Conservation (phyloP, 305 asterid genomes). For the Fraxinus paxiana region DNA sequence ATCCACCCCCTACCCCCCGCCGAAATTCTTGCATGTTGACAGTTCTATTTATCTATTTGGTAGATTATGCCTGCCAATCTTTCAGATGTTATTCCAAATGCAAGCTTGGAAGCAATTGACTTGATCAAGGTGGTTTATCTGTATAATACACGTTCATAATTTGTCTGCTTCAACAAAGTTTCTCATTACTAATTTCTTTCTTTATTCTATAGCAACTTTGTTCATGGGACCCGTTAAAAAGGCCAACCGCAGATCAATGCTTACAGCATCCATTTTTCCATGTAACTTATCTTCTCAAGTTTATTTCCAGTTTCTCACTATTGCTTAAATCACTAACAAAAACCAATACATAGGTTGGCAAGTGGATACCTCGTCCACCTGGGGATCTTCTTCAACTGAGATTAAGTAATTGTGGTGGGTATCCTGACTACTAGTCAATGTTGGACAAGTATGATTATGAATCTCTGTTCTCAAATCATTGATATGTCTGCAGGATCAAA, state of each 20-base stretch:
- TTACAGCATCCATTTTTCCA: slow-evolving; percentile 87
- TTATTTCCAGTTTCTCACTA: slow-evolving; percentile 17
- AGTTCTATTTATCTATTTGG: slow-evolving; percentile 23
- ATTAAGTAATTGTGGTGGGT: slow-evolving; percentile 49
- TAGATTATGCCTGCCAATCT: slow-evolving; percentile 65
- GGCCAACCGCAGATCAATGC: slow-evolving; percentile 94
- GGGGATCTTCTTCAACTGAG: slow-evolving; percentile 64
- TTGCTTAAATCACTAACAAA: slow-evolving; percentile 33
- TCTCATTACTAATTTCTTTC: slow-evolving; percentile 15
- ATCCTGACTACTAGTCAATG: slow-evolving; percentile 21
- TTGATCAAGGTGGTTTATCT: slow-evolving; percentile 63
- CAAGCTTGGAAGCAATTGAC: slow-evolving; percentile 83
- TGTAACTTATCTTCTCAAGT: slow-evolving; percentile 36
- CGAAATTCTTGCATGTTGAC: slow-evolving; percentile 3
- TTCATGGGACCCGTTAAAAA: slow-evolving; percentile 90
- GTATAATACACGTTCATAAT: slow-evolving; percentile 4
- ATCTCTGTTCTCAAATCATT: slow-evolving; percentile 17
- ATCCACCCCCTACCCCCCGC: slow-evolving; percentile 2
- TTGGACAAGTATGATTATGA: slow-evolving; percentile 14
- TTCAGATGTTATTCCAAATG: slow-evolving; percentile 65
- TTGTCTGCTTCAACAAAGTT: not conserved
- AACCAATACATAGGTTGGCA: slow-evolving; percentile 49
- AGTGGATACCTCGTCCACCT: slow-evolving; percentile 55
- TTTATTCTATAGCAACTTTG: slow-evolving; percentile 65
- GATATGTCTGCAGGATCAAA: slow-evolving; percentile 50